Percentiles rank a stretch among this genome's conserved stretches.
Evolutionary conservation across 805 yeast genomes (phyloP).

Genomic region (Yamadazyma sp.): DNA sequence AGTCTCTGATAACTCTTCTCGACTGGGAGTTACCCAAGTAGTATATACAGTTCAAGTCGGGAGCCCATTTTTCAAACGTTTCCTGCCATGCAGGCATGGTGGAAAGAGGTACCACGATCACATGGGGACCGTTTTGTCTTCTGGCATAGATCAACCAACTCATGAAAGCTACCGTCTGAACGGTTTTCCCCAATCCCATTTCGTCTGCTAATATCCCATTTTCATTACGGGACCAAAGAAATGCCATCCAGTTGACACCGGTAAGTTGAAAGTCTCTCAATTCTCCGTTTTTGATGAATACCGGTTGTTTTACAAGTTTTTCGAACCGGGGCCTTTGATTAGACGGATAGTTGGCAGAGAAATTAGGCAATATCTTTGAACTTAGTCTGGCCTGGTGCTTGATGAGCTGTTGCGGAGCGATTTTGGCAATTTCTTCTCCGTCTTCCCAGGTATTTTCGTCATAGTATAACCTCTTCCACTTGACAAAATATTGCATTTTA

Average conservation of each 20-base stretch:
- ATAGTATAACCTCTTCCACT: constrained; percentile 91
- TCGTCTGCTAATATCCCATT: constrained; percentile 98
- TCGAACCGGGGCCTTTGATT: constrained; percentile 82
- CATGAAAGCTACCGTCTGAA: constrained; percentile 90
- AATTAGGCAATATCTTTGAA: constrained; percentile 80
- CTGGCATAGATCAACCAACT: constrained; percentile 95
- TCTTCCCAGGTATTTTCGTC: constrained; percentile 98
- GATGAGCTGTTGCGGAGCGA: constrained; percentile 82
- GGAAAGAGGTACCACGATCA: constrained; percentile 93
- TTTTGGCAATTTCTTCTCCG: constrained; percentile 79
- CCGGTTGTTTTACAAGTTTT: constrained; percentile 82
- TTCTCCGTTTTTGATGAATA: constrained; percentile 85
- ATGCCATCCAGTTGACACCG: constrained; percentile 99
- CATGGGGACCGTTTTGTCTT: constrained; percentile 95
- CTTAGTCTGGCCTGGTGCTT: constrained; percentile 78
- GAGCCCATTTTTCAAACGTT: constrained; percentile 96
- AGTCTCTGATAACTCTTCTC: constrained; percentile 75
- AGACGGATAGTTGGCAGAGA: constrained; percentile 73
- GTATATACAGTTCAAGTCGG: constrained; percentile 89
- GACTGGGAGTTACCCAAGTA: constrained; percentile 91
- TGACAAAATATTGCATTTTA: constrained; percentile 77
- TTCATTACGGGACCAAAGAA: constrained; percentile 95
- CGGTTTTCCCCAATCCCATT: constrained; percentile 98
- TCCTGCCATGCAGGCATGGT: constrained; percentile 99
- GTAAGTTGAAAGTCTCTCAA: constrained; percentile 96